Evolutionary conservation across 257 asterid species (phyloP), one percentile per base, ranked within the genome.

Genomic region (Jacaranda copaia): DNA sequence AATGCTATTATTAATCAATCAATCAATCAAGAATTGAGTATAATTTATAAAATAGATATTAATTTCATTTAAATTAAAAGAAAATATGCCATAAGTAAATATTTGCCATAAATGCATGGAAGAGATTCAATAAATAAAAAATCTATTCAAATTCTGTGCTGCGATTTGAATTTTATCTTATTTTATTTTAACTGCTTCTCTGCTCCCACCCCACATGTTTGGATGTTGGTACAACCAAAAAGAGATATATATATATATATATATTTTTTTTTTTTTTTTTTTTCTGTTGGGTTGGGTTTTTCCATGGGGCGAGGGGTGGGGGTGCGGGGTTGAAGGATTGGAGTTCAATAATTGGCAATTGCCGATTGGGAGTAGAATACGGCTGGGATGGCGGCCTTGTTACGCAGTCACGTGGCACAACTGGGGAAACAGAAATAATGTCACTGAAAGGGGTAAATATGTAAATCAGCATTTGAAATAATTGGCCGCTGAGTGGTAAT

Each of bases 141-240:
- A 25, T 25, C 32, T 25, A 25, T 25, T 25, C 32, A 25, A 25
- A 25, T 25, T 25, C 1, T 25, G 1, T 25, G 32, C 2, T 25
- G 32, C 32, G 1, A 25, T 25, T 25, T 25, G 32, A 1, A 25
- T 25, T 25, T 25, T 25, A 25, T 25, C 32, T 25, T 25, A 36
- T 38, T 18, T 66, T 42, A 5, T 42, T 66, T 64, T 4, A 1
- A 55, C 11, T 55, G 61, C 4, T 55, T 55, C 16, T 16, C 10
- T 55, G 57, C 57, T 39, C 32, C 36, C 72, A 19, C 16, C n/a
- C 56, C 72, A 66, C 72, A 66, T 66, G 55, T 8, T 66, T 66
- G 71, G 71, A 43, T 65, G 70, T 12, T 43, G 55, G 72, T 25
- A 25, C 42, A 25, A 4, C n/a, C n/a, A 5, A 60, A 55, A 20